Percentiles rank a stretch among this genome's conserved stretches.
Evolutionary conservation across 2,329 filamentous ascomycete genomes (phyloP).

Genomic region (Ustilaginoidea virens): DNA sequence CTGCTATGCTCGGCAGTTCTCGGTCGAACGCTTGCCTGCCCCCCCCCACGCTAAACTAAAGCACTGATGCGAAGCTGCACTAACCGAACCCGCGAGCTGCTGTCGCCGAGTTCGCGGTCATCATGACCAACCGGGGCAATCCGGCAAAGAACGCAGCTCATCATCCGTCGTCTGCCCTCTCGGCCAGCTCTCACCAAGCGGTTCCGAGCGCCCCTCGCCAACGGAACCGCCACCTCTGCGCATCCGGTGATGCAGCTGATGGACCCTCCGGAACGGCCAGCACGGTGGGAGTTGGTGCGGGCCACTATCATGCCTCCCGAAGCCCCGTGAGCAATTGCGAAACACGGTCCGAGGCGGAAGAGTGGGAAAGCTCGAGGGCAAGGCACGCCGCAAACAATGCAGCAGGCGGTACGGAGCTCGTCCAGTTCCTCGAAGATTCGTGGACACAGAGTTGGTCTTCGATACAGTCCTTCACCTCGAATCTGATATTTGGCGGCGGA

Average conservation of each 20-base stretch:
- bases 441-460: slow-evolving; percentile 40
- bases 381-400: slow-evolving; percentile 14
- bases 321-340: background rate
- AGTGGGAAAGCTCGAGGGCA: too few species aligned
- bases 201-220: slow-evolving; percentile 27
- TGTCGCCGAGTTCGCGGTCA: slow-evolving; percentile 18
- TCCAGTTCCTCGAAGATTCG: slow-evolving; percentile 31
- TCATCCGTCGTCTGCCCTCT: slow-evolving; percentile 30
- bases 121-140: slow-evolving; percentile 20
- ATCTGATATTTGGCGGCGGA: slow-evolving; percentile 18
- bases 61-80: slow-evolving; percentile 18
- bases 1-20: too few species aligned
- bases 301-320: background rate
- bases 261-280: slow-evolving; percentile 9
- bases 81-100: slow-evolving; percentile 12
- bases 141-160: slow-evolving; percentile 17
- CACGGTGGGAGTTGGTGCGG: background rate
- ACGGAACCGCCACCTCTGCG: slow-evolving; percentile 32
- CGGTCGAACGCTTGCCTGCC: background rate
- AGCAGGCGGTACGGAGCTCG: slow-evolving; percentile 21
- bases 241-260: slow-evolving; percentile 13
- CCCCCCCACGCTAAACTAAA: background rate
- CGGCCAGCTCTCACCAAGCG: slow-evolving; percentile 24
- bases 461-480: slow-evolving; percentile 37
- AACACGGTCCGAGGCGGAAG: too few species aligned